Evolutionary conservation across 441 rosid species (phyloP), one percentile per base, ranked within the genome.

Genomic region (Iberis amara): DNA sequence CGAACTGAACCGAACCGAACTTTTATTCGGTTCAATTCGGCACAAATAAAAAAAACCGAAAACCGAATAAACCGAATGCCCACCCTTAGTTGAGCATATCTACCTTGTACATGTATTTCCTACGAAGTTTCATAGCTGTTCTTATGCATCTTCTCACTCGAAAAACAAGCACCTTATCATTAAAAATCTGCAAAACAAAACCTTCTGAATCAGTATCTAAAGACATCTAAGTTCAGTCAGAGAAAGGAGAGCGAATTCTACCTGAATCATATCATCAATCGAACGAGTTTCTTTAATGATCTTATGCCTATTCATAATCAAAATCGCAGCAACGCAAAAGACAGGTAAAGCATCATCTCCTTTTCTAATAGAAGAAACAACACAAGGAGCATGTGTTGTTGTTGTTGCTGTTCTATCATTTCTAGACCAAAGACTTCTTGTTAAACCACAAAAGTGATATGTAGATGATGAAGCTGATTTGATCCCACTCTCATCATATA

Each of bases 211-310:
- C 38, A 57, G 64, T 9, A 61, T 27, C 4, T 18, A 18, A 18
- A 18, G 21, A 18, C 21, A 18, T 18, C 21, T 18, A 18, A 18
- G n/a, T n/a, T n/a, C n/a, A n/a, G n/a, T n/a, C n/a, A n/a, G 21
- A 18, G 21, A 18, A 18, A 18, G 21, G 21, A 18, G 21, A 11
- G 10, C 31, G 15, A 52, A 11, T 11, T 75, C 54, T 76, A 73
- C 97, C 95, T 86, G 89, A 61, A 89, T 89, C 89, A 86, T 73
- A 73, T 89, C 97, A 64, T 89, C 97, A 40, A 86, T 74, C 14
- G 97, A 86, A 12, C 64, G 82, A 51, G 97, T 76, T 77, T 82
- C 89, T 78, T 72, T 81, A 3, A 89, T 71, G 69, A 89, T 78
- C 74, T 89, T 86, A 13, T 84, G 91, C 40, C 88, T 91, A 70